Conservation (phyloP, 1,284 basidiomycete genomes). For the Melampsora larici-populina region DNA sequence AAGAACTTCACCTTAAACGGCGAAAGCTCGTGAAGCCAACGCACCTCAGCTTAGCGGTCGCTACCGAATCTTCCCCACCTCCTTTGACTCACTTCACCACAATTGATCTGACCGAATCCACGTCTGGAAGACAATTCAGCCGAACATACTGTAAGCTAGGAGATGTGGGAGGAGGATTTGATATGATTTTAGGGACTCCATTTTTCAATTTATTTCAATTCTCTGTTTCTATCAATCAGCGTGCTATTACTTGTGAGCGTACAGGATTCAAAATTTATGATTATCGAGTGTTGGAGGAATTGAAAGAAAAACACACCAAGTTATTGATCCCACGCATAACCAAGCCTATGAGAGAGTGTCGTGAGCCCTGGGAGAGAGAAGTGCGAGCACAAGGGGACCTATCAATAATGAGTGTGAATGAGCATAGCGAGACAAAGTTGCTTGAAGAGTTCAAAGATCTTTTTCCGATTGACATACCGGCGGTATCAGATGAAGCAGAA, state of each 20-base stretch:
- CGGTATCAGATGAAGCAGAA: slow-evolving; percentile 4
- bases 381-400: too few relatives aligned
- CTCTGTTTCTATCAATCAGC: too few relatives aligned
- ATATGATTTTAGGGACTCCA: background rate
- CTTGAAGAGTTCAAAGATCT: background rate
- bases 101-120: too few relatives aligned
- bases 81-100: too few relatives aligned
- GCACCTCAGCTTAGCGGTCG: background rate
- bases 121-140: too few relatives aligned
- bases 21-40: background rate
- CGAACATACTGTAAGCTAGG: too few relatives aligned
- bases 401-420: background rate
- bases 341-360: too few relatives aligned
- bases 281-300: background rate
- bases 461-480: slow-evolving; percentile 1
- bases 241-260: too few relatives aligned
- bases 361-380: too few relatives aligned
- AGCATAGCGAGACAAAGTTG: background rate
- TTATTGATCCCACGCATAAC: too few relatives aligned
- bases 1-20: background rate
- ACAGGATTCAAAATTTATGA: background rate
- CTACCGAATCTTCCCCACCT: too few relatives aligned
- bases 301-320: too few relatives aligned
- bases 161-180: background rate
- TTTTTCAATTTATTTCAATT: background rate